Base-by-base conservation (phyloP, 108 stramenopile genomes). In the Pseudonitzschia pungens region DNA sequence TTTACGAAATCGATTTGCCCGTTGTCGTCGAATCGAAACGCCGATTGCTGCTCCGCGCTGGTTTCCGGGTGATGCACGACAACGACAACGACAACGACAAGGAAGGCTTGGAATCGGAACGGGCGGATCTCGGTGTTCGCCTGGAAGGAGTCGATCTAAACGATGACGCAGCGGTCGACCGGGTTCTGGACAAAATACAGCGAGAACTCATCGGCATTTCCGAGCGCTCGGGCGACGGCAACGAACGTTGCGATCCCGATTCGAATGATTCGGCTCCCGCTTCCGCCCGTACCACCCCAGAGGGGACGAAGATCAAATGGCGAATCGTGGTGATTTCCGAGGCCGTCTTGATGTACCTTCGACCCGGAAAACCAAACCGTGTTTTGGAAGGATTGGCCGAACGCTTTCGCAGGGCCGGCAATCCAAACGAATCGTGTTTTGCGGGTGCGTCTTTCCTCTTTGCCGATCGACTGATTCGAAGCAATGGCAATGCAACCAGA, bases 281-380 rank as follows among this genome's bases (percentile, higher is more conserved):
- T 26, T 16, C n/a, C 65, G 43, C 69, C 71, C 60, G 10, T 82
- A 78, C 16, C 2, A 36, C 2, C 6, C 6, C 36, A 36, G 6
- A 36, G 6, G 36, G 6, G 36, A 36, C 4, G 36, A 36, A 36
- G 2, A 36, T 5, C 36, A 36, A 36, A 73, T 88, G 40, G 56
- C 42, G 53, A 28, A 57, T 65, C 0, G 66, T 76, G 31, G 66
- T 89, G 29, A 10, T 92, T 12, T 88, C 86, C 52, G 91, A 92
- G 72, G 91, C 86, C 4, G 84, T 92, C 50, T 82, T 92, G 79
- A 85, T 92, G 66, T 92, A 87, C 73, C 76, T 92, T 22, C 68
- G 88, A 48, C 68, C 79, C 24, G 88, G 84, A 20, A 55, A 85
- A 20, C 86, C 91, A 0, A 68, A 69, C 48, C 62, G 73, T 14